Percentiles rank a stretch among this genome's conserved stretches.
phyloP scores from a whole-genome alignment of 306 rosid genomes.

The Phaseolus lunatus region DNA sequence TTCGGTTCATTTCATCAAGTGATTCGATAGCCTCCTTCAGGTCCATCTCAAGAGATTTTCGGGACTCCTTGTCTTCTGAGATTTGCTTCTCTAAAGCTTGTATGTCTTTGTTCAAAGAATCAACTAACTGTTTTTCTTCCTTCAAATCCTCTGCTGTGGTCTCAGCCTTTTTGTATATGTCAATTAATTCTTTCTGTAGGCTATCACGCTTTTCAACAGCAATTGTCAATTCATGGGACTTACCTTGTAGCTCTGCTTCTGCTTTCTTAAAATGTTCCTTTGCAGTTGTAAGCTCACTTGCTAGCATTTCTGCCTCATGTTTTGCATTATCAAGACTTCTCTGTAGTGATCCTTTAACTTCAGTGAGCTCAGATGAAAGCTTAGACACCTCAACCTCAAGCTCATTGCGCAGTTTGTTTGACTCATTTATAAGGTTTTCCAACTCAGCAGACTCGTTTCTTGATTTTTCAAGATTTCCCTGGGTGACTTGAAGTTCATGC shows the following conservation, averaged over 20 bases:
- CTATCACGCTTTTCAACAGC: constrained; percentile 57
- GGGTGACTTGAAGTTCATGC: constrained; percentile 55
- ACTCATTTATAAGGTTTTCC: constrained; percentile 55
- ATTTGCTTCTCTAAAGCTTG: constrained; percentile 71
- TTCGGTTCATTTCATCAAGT: constrained; percentile 80
- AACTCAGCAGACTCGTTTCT: constrained; percentile 64
- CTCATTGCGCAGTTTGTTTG: constrained; percentile 51
- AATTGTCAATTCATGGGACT: constrained; percentile 57
- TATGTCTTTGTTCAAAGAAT: constrained; percentile 63
- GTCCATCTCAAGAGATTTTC: constrained; percentile 66
- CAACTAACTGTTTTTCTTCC: constrained; percentile 64
- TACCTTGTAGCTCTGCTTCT: constrained; percentile 58
- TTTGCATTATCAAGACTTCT: constrained; percentile 64
- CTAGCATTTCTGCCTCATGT: constrained; percentile 52
- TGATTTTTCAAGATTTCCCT: constrained; percentile 68
- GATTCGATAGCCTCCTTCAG: constrained; percentile 79
- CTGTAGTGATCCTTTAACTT: constrained; percentile 64
- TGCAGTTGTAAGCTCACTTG: constrained; percentile 59
- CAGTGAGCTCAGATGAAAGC: constrained; percentile 65
- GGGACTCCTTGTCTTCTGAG: constrained; percentile 61
- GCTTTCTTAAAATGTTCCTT: constrained; percentile 64
- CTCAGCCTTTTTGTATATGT: constrained; percentile 70
- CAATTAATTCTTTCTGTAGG: constrained; percentile 72
- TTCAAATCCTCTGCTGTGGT: constrained; percentile 58
- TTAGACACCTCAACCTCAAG: constrained; percentile 65